Evolutionary conservation across 306 rosid genomes (phyloP), one percentile per base, ranked within the genome.

Genomic region (Biancaea sappan): DNA sequence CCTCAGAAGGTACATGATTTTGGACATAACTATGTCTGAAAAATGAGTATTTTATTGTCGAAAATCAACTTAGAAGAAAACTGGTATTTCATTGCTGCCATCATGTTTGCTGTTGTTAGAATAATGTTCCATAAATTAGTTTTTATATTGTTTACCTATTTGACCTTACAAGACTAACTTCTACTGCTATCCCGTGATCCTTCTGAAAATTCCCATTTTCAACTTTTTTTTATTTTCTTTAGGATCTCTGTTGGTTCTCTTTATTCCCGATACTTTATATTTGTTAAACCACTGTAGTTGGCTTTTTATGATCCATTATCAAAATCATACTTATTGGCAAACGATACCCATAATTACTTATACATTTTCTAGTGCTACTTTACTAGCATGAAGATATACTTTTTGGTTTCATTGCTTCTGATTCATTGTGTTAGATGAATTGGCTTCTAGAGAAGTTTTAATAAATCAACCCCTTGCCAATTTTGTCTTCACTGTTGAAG

Each of bases 1-100:
- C 87, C 57, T 50, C 85, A 35, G 40, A 80, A 86, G 99, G 98
- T 94, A 79, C 57, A 35, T 44, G 48, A 47, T 51, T 52, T 37
- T 60, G 66, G 77, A 61, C 12, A 34, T 35, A 14, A 22, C 34
- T 32, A 34, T 41, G 68, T 69, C 56, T 74, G 63, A 28, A 73
- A 79, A 66, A 47, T 38, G 16, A 9, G 64, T 29, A 79, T 40
- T 48, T 68, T 47, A 57, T 13, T 25, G 28, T 48, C 58, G 48
- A 34, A 53, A 10, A 15, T 2, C 26, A 60, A 63, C 61, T 63
- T 70, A 18, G n/a, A 63, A 31, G 4, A n/a, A 44, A 68, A 8
- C 1, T 8, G 34, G 4, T 19, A 24, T 12, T 12, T 22, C 6
- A 5, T 52, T 69, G 48, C 50, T 34, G 12, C 31, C 19, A 8